Evolutionary conservation across 2,329 filamentous ascomycete species (phyloP), one percentile per base, ranked within the genome.

Genomic region (Graphiopsis chlorocephala): DNA sequence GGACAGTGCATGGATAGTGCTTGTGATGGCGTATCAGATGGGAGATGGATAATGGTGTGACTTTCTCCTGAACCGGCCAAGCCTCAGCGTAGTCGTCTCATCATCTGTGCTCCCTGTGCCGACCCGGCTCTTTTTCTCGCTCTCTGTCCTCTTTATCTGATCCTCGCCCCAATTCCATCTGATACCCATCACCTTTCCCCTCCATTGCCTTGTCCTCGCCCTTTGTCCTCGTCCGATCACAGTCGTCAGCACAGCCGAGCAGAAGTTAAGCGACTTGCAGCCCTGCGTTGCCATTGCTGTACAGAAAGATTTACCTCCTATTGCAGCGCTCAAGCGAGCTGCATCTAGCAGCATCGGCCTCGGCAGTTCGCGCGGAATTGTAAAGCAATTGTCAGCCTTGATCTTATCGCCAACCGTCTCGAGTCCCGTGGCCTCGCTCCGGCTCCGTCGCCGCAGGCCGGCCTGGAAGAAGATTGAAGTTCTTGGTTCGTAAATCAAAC

Each of bases 401-500:
- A 53, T 53, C 50, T 53, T 53, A 53, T 53, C 28, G 14, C 25
- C 50, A 31, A 3, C 26, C 50, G 29, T 31, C 50, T 50, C 14
- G 26, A 53, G 26, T 31, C 17, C 25, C 25, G 33, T 58, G 33
- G 55, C 55, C 55, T 31, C 31, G 31, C n/a, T 35, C 55, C 50
- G 50, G 26, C 15, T n/a, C 25, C 25, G 33, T 58, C 55, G 55
- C 55, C 55, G 55, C 55, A 45, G 33, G 55, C 55, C 55, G 55
- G 55, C 58, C 48, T 52, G 59, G 59, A 62, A 55, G 60, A 61
- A 50, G 26, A 45, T 45, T 45, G 38, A 45, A 35, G 8, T 20
- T 61, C 58, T 59, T 59, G 56, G 58, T 61, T 61, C 38, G 58
- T 61, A 29, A 45, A 50, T n/a, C 29, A 35, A 25, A 48, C 26